Evolutionary conservation across 805 yeast species (phyloP).

Genomic region (Zygosaccharomyces siamensis): DNA sequence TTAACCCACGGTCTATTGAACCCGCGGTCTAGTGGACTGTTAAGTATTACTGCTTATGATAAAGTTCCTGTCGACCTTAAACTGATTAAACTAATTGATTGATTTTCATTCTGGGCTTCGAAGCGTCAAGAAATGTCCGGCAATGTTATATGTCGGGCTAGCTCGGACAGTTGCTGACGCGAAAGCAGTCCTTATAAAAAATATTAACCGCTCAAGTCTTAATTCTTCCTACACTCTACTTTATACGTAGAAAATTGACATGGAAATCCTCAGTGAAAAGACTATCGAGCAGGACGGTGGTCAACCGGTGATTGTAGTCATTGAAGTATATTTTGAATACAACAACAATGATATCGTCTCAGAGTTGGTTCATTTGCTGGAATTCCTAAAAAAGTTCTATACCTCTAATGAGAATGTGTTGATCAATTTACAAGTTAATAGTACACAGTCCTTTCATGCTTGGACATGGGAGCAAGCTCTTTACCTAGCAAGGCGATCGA

Average conservation of each 20-base stretch:
- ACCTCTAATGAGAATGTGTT: not conserved
- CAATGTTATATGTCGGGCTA: no score
- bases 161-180: not conserved
- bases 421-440: not conserved
- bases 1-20: no score
- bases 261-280: constrained; percentile 1
- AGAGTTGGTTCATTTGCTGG: not conserved
- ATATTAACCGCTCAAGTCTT: not conserved
- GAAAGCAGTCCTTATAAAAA: not conserved
- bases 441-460: not conserved
- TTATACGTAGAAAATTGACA: not conserved
- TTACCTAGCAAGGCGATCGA: constrained; percentile 1
- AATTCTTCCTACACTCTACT: not conserved
- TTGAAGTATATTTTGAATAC: not conserved
- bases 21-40: no score
- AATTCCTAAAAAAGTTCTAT: not conserved
- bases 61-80: not conserved
- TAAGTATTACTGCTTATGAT: no score
- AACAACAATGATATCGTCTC: not conserved
- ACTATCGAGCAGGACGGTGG: not conserved
- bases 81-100: not conserved
- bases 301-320: not conserved
- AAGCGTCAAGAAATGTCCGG: not conserved
- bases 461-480: constrained; percentile 9
- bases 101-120: not conserved